Evolutionary conservation across 2,329 filamentous ascomycete species (phyloP).

Genomic region (Botrytis paeoniae): DNA sequence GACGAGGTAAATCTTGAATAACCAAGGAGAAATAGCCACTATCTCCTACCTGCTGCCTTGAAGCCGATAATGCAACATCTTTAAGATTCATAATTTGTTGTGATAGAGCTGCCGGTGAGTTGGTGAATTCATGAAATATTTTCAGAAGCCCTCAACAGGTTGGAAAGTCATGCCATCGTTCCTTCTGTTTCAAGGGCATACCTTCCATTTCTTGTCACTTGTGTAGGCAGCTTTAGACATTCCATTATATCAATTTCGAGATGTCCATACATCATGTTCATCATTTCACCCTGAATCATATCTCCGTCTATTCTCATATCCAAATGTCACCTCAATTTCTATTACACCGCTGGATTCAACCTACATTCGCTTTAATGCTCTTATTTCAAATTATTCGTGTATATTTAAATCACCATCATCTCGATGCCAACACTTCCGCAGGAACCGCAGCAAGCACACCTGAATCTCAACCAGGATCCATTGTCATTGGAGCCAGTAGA

Average conservation of each 20-base stretch:
- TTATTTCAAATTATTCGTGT: slow-evolving; percentile 20
- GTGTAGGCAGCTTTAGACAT: background rate
- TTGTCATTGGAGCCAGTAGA: slow-evolving; percentile 13
- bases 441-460: slow-evolving; percentile 17
- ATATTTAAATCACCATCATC: slow-evolving; percentile 11
- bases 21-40: background rate
- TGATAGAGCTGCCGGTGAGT: background rate
- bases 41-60: background rate
- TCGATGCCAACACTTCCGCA: slow-evolving; percentile 25
- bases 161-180: background rate
- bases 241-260: background rate
- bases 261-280: background rate
- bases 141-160: background rate
- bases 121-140: background rate
- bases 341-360: slow-evolving; percentile 22
- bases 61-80: background rate
- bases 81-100: background rate
- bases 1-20: background rate
- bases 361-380: slow-evolving; percentile 24
- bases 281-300: background rate
- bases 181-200: background rate
- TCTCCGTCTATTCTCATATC: background rate
- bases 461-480: slow-evolving; percentile 15
- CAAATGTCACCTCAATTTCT: slow-evolving; percentile 27
- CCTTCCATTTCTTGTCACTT: background rate